These are phyloP conservation scores for Cladosporium oxysporum DNA, from an alignment of 2,329 filamentous ascomycete genomes.

Conservation along the genomic window DNA sequence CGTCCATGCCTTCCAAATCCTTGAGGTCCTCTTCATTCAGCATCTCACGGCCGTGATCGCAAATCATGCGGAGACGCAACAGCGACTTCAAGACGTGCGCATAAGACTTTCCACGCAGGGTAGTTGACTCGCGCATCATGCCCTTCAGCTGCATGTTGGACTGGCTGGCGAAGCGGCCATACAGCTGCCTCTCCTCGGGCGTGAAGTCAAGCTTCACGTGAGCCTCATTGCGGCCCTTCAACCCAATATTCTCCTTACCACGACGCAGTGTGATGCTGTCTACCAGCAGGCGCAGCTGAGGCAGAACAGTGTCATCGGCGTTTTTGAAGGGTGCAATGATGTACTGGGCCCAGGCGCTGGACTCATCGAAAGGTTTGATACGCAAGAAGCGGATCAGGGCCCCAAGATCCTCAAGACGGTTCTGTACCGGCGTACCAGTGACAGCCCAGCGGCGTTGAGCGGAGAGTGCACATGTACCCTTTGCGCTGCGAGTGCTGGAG, in stretches of 20 bases:
- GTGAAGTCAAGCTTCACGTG: constrained; percentile 75
- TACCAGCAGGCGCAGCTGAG: constrained; percentile 83
- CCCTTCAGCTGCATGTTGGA: constrained; percentile 78
- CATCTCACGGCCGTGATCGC: constrained; percentile 90
- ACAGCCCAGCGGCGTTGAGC: constrained; percentile 90
- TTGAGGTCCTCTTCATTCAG: constrained; percentile 81
- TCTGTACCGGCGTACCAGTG: constrained; percentile 96
- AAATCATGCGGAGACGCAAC: constrained; percentile 82
- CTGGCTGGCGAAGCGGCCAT: constrained; percentile 81
- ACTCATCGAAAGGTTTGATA: constrained; percentile 81
- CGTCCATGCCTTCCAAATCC: constrained; percentile 66
- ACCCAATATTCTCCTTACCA: constrained; percentile 84
- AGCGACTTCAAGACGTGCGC: constrained; percentile 93
- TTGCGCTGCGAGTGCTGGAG: constrained; percentile 76
- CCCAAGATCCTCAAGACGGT: constrained; percentile 85
- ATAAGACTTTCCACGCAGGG: constrained; percentile 72
- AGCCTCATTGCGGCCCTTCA: constrained; percentile 73
- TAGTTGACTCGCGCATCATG: constrained; percentile 48
- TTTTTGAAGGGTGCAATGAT: constrained; percentile 86
- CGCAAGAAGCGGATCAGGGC: constrained; percentile 84
- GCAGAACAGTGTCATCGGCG: constrained; percentile 79
- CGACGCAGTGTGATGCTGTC: constrained; percentile 92
- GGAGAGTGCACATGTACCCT: constrained; percentile 76
- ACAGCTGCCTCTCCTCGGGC: constrained; percentile 71
- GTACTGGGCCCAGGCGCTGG: constrained; percentile 71